Conservation (phyloP, 2,329 filamentous ascomycete species). For the Onygenales sp. region DNA sequence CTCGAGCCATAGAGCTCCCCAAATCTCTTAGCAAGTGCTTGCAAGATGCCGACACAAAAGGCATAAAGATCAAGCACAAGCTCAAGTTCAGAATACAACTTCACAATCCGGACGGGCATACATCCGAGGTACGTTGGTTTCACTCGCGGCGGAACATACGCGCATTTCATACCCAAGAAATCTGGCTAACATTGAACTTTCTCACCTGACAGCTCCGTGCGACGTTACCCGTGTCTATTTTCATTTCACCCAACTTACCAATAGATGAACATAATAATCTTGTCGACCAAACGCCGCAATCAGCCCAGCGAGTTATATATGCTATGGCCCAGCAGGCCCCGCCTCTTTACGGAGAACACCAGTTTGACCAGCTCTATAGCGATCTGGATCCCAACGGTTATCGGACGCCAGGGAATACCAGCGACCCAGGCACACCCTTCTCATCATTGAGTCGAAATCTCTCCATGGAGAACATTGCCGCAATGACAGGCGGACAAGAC, state of each 20-base stretch:
- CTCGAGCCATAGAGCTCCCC: conserved; percentile 57
- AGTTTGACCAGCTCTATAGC: conserved; percentile 82
- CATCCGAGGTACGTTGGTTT: conserved; percentile 59
- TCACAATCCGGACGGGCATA: conserved; percentile 88
- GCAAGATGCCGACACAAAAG: conserved; percentile 79
- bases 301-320: conserved; percentile 40
- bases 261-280: conserved; percentile 82
- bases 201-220: conserved; percentile 58
- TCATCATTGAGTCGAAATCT: conserved; percentile 62
- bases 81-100: conserved; percentile 84
- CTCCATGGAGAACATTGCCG: conserved; percentile 70
- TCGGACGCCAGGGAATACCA: conserved; percentile 58
- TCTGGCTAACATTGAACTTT: conserved; percentile 8
- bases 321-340: conserved; percentile 61
- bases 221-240: conserved; percentile 81
- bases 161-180: conserved; percentile 6
- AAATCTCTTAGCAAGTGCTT: conserved; percentile 74
- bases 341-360: conserved; percentile 85
- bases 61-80: conserved; percentile 89
- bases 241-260: conserved; percentile 88
- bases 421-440: conserved; percentile 73
- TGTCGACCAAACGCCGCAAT: conserved; percentile 48
- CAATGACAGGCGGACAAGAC: conserved; percentile 42
- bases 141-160: not conserved
- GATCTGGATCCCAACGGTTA: conserved; percentile 75